Evolutionary conservation across 129 eudicot species (phyloP).

Genomic region (Smallanthus sonchifolius): DNA sequence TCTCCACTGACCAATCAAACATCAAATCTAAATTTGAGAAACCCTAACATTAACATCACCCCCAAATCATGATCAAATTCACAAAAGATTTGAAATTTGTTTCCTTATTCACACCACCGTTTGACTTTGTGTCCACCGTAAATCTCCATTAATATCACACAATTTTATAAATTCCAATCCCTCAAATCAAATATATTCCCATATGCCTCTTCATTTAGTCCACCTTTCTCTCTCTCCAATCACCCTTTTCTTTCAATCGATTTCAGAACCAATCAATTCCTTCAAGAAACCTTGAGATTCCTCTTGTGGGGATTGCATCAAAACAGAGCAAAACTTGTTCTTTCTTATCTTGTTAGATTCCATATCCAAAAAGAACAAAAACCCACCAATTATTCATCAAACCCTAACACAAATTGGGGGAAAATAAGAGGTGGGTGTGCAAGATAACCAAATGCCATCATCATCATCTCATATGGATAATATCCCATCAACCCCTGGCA

Average conservation of each 20-base stretch:
- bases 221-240: constrained; percentile 40
- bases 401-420: constrained; percentile 21
- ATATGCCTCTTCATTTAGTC: constrained; percentile 27
- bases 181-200: constrained; percentile 33
- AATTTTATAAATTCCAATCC: constrained; percentile 14
- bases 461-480: constrained; percentile 54
- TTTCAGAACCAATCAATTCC: constrained; percentile 29
- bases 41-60: constrained; percentile 26
- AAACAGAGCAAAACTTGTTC: not conserved
- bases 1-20: not conserved
- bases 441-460: constrained; percentile 43
- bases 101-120: constrained; percentile 27
- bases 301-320: constrained; percentile 7
- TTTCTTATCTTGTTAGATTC: constrained; percentile 17
- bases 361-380: constrained; percentile 13
- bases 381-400: constrained; percentile 21
- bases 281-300: constrained; percentile 55
- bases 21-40: not conserved
- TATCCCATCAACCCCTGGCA: constrained; percentile 70
- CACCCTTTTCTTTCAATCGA: constrained; percentile 34
- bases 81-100: constrained; percentile 4
- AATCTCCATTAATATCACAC: constrained; percentile 22
- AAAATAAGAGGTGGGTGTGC: constrained; percentile 5
- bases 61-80: constrained; percentile 19
- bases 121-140: constrained; percentile 45